A percentile compares a stretch with the other conserved stretches of the same genome.
phyloP scores from a whole-genome alignment of 1,284 basidiomycete species.

The Ceratobasidium theobromae region DNA sequence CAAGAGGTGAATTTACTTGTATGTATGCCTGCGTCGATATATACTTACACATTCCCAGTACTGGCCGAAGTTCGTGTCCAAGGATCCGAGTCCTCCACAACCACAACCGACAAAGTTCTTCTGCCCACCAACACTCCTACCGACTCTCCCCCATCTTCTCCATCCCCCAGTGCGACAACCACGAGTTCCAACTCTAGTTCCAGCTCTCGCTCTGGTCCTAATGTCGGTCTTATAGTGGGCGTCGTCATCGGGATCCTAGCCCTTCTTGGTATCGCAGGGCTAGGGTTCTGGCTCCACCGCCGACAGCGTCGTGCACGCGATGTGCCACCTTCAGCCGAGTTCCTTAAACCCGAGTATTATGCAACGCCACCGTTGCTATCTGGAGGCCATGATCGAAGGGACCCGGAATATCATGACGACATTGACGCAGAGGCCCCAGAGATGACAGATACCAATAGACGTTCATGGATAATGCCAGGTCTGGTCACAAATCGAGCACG shows the following conservation, averaged over 20 bases:
- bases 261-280: conserved; percentile 4
- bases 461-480: conserved; percentile 12
- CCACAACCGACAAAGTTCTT: background rate
- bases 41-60: background rate
- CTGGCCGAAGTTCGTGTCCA: too few species aligned
- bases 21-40: too few species aligned
- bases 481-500: conserved; percentile 1
- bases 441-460: background rate
- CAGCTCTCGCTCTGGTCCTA: background rate
- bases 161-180: too few species aligned
- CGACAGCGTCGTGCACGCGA: conserved; percentile 13
- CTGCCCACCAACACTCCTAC: too few species aligned
- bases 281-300: background rate
- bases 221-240: conserved; percentile 1
- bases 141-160: too few species aligned
- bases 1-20: background rate
- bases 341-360: conserved; percentile 29
- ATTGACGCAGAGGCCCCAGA: background rate
- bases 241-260: background rate
- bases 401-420: conserved; percentile 18
- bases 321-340: conserved; percentile 15
- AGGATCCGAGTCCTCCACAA: background rate
- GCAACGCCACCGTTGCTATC: conserved; percentile 8
- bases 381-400: background rate
- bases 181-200: too few species aligned